A percentile compares a stretch with the other conserved stretches of the same genome.
These are phyloP conservation scores for Decorospora gaudefroyi DNA, from an alignment of 2,329 filamentous ascomycete species.

Conservation along the genomic window DNA sequence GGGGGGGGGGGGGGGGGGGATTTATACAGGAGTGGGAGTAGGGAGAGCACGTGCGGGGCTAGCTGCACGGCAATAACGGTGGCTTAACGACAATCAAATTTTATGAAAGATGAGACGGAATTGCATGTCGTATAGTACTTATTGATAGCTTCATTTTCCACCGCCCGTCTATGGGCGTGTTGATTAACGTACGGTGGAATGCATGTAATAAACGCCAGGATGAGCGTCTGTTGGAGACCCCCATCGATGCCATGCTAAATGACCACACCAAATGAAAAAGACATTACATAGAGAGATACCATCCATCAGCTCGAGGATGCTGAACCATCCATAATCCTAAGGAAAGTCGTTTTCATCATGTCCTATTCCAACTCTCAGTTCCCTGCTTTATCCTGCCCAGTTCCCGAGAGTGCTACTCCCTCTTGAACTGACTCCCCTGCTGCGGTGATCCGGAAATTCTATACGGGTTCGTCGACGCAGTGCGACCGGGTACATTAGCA, in stretches of 20 bases:
- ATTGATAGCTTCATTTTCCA: not conserved
- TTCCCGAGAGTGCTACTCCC: constrained; percentile 10
- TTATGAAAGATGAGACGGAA: not conserved
- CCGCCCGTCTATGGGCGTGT: not conserved
- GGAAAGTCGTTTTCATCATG: not conserved
- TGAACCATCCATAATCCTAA: not conserved
- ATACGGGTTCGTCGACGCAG: constrained; percentile 24
- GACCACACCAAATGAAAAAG: not conserved
- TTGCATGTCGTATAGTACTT: not conserved
- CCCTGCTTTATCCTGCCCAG: no score
- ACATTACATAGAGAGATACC: not conserved
- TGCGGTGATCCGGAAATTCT: constrained; percentile 8
- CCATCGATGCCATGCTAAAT: not conserved
- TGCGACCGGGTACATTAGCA: not conserved
- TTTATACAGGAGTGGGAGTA: not conserved
- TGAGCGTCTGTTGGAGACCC: not conserved
- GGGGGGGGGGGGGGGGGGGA: no score
- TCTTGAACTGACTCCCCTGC: constrained; percentile 10
- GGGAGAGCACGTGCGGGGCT: not conserved
- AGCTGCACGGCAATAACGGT: not conserved
- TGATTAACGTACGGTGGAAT: no score
- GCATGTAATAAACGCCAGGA: constrained; percentile 1
- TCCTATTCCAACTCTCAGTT: not conserved
- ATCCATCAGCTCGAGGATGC: not conserved
- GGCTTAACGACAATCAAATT: not conserved